Percentiles rank a stretch among this genome's conserved stretches.
Conservation (phyloP, 768 basidiomycete species). For the Russula dissimulans region DNA sequence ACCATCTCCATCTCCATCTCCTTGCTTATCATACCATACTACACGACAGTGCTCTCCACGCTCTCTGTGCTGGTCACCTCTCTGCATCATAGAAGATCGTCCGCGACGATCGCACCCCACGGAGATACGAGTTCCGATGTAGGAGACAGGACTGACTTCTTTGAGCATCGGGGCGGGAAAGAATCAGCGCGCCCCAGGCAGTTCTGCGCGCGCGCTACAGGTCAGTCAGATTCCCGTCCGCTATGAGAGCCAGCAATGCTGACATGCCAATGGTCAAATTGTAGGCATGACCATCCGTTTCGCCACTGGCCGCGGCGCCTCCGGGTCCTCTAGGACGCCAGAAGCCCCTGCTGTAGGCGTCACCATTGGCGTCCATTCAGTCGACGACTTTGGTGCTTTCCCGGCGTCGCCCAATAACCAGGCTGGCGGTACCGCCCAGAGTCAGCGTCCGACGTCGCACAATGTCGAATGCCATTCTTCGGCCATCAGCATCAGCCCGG, state of each 20-base stretch:
- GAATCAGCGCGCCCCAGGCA: background rate
- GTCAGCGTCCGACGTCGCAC: background rate
- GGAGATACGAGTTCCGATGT: background rate
- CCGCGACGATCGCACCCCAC: background rate
- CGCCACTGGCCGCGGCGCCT: background rate
- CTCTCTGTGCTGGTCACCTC: constrained; percentile 8
- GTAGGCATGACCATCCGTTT: background rate
- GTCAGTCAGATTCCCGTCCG: background rate
- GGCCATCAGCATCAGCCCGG: background rate
- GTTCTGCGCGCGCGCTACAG: background rate
- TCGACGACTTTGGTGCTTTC: no score
- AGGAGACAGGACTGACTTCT: no score
- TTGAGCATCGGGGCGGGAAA: background rate
- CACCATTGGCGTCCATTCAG: no score
- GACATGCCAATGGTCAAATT: background rate
- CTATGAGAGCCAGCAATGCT: background rate
- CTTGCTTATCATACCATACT: background rate
- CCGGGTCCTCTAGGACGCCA: background rate
- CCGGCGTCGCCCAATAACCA: background rate
- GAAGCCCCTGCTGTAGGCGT: background rate
- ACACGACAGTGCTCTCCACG: background rate
- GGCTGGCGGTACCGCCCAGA: background rate
- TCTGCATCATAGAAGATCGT: background rate
- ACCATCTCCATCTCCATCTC: background rate
- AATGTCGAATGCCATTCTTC: background rate